These are phyloP conservation scores for Termitomyces sp. DNA, from an alignment of 1,284 basidiomycete species.

Conservation along the genomic window DNA sequence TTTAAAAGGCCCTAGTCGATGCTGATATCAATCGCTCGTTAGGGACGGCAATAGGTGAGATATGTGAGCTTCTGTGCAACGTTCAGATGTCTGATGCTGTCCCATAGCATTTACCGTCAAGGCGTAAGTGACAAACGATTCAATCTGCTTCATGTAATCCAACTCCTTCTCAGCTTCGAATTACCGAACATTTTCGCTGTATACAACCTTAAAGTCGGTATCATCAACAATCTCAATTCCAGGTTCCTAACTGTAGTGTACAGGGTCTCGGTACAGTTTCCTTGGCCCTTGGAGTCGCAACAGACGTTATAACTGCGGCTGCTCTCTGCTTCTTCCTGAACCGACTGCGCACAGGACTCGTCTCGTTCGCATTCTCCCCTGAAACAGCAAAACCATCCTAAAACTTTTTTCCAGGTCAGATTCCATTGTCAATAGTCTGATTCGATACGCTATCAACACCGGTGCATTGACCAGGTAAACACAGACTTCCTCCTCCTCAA, in stretches of 20 bases:
- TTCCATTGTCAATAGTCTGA: conserved; percentile 49
- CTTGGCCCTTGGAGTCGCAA: conserved; percentile 29
- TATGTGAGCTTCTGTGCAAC: not conserved
- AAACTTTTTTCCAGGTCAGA: conserved; percentile 41
- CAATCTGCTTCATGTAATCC: not conserved
- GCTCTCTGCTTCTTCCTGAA: conserved; percentile 37
- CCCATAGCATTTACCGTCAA: conserved; percentile 39
- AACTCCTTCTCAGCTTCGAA: conserved; percentile 25
- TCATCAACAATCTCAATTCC: not conserved
- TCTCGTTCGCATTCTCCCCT: conserved; percentile 20
- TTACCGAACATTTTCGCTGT: conserved; percentile 30
- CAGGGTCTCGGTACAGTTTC: conserved; percentile 23
- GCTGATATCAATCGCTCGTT: not conserved
- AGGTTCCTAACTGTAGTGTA: not conserved
- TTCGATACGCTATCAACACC: conserved; percentile 49
- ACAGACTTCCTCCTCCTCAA: not conserved
- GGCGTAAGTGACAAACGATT: conserved; percentile 29
- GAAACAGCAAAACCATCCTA: not conserved
- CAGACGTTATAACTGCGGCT: conserved; percentile 36
- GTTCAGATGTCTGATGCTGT: conserved; percentile 7
- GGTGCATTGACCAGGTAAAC: conserved; percentile 56
- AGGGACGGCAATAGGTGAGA: conserved; percentile 33
- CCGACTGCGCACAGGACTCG: conserved; percentile 34
- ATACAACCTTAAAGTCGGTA: conserved; percentile 29
- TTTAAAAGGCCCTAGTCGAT: not conserved